Base-by-base conservation (phyloP, 2,329 filamentous ascomycete genomes). In the Cadophora luteo-olivacea region DNA sequence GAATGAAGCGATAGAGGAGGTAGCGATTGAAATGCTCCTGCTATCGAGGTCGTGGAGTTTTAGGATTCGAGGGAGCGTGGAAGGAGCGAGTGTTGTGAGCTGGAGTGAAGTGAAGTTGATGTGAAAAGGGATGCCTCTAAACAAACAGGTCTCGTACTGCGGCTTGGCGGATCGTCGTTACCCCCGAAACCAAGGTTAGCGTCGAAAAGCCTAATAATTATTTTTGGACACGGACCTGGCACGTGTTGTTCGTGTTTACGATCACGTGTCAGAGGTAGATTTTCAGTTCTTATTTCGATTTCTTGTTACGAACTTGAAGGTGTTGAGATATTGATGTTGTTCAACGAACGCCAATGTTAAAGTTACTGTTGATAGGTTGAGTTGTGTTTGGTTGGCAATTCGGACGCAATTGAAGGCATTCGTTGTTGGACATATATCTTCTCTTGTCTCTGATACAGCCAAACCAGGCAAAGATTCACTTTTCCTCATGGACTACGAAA, bases 21-120 rank as follows among this genome's bases (percentile, higher is more conserved):
- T 70, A 72, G 66, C 71, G 72, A 74, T 68, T 61, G 71, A 73
- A 62, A 67, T 65, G 64, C 61, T 67, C 69, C 63, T 69, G 57
- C 68, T 72, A 64, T 61, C 68, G 32, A 48, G 51, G 32, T 60
- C 25, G 49, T 45, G 65, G 36, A 48, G 19, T 25, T 60, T 19
- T 48, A 63, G 54, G 64, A 64, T 68, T 68, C 55, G 62, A 65
- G 54, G 65, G 58, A 55, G 12, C 16, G 51, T 48, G 58, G 65
- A 69, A 69, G 57, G 67, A 64, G 57, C 32, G 38, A 68, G 38
- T 64, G 32, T 62, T 61, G 25, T 64, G 51, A 12, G 24, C 8
- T 49, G 14, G 45, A 61, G 55, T 22, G 41, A 49, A 8, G 60
- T 62, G 41, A 62, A 24, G 60, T 49, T 62, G 64, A 32, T 68